Conservation (phyloP, 192 early-diverging fungal genomes). For the Geranomyces variabilis region DNA sequence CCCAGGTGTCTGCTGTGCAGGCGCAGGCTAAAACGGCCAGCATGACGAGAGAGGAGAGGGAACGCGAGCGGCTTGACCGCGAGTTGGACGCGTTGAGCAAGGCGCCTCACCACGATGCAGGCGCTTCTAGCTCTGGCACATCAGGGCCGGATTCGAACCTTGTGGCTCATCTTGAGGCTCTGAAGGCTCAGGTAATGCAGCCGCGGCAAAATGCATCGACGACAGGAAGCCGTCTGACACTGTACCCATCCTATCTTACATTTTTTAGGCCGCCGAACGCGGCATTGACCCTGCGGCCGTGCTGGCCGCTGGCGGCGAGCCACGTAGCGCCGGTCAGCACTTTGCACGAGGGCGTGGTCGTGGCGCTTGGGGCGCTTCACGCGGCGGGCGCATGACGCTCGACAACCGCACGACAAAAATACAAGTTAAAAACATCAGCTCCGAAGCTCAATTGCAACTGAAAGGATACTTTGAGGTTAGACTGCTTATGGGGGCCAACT, state of each 20-base stretch:
- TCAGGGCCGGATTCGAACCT: slow-evolving; percentile 36
- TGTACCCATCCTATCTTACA: background rate
- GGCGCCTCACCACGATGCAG: background rate
- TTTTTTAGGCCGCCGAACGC: slow-evolving; percentile 40
- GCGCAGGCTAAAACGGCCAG: background rate
- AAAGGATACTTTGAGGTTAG: slow-evolving; percentile 64
- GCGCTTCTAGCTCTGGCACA: slow-evolving; percentile 6
- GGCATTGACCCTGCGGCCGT: slow-evolving; percentile 47
- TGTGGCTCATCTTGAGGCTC: slow-evolving; percentile 59
- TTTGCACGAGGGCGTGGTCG: background rate
- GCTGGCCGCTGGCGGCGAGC: background rate
- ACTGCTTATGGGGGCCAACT: background rate
- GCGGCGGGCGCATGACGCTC: slow-evolving; percentile 48
- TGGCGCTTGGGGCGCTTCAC: slow-evolving; percentile 49
- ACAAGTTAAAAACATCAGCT: slow-evolving; percentile 58
- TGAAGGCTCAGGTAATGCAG: slow-evolving; percentile 62
- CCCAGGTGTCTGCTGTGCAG: slow-evolving; percentile 6
- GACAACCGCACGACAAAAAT: slow-evolving; percentile 77
- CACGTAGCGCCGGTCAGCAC: slow-evolving; percentile 19
- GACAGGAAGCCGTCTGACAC: background rate
- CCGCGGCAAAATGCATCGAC: background rate
- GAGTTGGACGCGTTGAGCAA: slow-evolving; percentile 54
- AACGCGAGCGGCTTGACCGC: slow-evolving; percentile 53
- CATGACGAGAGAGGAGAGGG: slow-evolving; percentile 42
- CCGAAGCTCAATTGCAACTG: slow-evolving; percentile 48